phyloP scores from a whole-genome alignment of 164 flowering plant species.

The Tinospora cordifolia region DNA sequence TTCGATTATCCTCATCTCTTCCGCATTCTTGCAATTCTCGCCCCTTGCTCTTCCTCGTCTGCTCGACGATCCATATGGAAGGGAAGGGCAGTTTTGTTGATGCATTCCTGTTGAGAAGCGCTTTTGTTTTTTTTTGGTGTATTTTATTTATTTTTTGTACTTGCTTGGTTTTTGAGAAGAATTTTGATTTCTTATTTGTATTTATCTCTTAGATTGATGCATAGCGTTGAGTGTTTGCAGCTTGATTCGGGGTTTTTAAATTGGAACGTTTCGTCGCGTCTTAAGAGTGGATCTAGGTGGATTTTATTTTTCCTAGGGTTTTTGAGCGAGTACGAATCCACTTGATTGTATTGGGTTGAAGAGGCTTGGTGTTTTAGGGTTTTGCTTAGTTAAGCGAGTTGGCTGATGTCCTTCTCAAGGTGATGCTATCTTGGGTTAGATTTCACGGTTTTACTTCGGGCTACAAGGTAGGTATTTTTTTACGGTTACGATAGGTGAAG shows the following conservation, averaged over 20 bases:
- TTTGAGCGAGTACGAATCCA: not conserved
- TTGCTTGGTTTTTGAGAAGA: no score
- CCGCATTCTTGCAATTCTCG: not conserved
- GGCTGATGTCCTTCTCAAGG: not conserved
- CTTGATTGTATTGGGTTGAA: not conserved
- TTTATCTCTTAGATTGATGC: no score
- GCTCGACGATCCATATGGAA: no score
- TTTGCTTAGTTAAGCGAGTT: not conserved
- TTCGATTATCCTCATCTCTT: not conserved
- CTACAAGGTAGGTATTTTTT: not conserved
- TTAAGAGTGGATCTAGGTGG: slow-evolving; percentile 1
- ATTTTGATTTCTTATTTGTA: no score
- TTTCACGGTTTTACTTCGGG: not conserved
- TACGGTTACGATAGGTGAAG: not conserved
- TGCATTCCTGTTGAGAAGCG: no score
- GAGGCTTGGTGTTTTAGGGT: not conserved
- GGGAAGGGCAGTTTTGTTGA: no score
- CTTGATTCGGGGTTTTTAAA: not conserved
- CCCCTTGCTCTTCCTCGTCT: not conserved
- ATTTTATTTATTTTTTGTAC: not conserved
- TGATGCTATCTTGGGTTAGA: not conserved
- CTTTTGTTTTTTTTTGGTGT: not conserved
- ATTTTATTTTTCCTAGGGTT: not conserved
- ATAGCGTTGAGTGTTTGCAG: not conserved
- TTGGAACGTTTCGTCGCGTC: not conserved